Base-by-base conservation (phyloP, 2,329 filamentous ascomycete species). In the Aureobasidium sp. region DNA sequence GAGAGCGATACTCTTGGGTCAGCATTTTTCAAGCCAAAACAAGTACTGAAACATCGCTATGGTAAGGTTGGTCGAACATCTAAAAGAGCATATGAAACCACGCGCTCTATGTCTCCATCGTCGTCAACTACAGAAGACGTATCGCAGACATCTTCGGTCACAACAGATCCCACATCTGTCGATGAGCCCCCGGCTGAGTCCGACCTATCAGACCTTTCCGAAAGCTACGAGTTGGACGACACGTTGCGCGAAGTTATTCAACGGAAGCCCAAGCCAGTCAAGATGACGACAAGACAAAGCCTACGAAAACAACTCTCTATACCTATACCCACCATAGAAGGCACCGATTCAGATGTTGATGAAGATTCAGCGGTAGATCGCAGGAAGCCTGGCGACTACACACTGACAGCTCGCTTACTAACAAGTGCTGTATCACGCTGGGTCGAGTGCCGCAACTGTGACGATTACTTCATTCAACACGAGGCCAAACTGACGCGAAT, bases 371-470 rank as follows among this genome's bases (percentile, higher is more conserved):
- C 51, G 8, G 44, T 64, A 20, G 53, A 50, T 37, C 29, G 77
- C 58, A 66, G 76, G 66, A 68, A 69, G 68, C 78, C 79, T 63
- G 71, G 80, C 68, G 74, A 83, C 74, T 97, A 97, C 75, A 87
- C 90, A 34, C 84, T 93, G 23, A 96, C 91, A 0, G 82, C 86
- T 0, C 80, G 87, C 13, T 81, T 97, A 0, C 84, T 97, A 0
- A 85, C 86, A 0, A 87, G 91, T 65, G 86, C 88, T 77, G 80
- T 91, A 79, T 79, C 91, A 80, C 70, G 84, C 62, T 97, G 92
- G 93, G 89, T 96, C 48, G 85, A 91, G 65, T 99, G 94, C 76
- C 89, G 86, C 57, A 91, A 89, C 57, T 99, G 94, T 76, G 83
- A 84, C 55, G 82, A 82, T 0, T 85, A 87, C 64, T 99, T 97